Evolutionary conservation across 1,284 basidiomycete species (phyloP).

Genomic region (Tranzscheliella williamsii): DNA sequence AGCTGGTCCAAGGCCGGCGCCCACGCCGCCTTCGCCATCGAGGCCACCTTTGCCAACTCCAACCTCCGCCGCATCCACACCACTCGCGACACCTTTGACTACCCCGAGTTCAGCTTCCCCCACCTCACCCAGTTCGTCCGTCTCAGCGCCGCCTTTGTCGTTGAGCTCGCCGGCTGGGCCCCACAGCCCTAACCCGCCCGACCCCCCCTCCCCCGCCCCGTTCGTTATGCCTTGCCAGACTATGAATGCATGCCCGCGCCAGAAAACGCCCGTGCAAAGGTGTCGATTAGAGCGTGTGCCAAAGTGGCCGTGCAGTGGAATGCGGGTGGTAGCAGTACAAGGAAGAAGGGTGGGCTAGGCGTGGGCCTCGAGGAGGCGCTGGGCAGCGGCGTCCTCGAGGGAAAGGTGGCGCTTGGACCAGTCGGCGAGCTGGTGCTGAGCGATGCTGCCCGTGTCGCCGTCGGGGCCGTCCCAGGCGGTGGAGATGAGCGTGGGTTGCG

Average conservation of each 20-base stretch:
- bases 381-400: constrained; percentile 21
- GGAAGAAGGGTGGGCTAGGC: no score
- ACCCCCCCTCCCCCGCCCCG: no score
- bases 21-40: constrained; percentile 60
- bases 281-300: no score
- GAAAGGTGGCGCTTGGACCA: constrained; percentile 34
- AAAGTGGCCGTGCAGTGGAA: no score
- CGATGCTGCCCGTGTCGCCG: constrained; percentile 46
- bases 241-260: no score
- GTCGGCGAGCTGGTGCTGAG: constrained; percentile 37
- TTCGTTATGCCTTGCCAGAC: no score
- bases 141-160: constrained; percentile 47
- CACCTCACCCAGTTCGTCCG: constrained; percentile 55
- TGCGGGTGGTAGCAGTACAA: no score
- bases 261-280: no score
- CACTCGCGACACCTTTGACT: constrained; percentile 31
- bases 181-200: no score
- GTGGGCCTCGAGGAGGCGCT: constrained; percentile 12
- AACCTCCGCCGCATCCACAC: constrained; percentile 54
- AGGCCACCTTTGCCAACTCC: constrained; percentile 48
- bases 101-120: constrained; percentile 49
- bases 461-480: constrained; percentile 76
- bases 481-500: constrained; percentile 85
- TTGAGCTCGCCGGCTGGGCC: constrained; percentile 53
- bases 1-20: constrained; percentile 61